Evolutionary conservation across 306 rosid genomes (phyloP).

Genomic region (Trichosanthes cucumerina): DNA sequence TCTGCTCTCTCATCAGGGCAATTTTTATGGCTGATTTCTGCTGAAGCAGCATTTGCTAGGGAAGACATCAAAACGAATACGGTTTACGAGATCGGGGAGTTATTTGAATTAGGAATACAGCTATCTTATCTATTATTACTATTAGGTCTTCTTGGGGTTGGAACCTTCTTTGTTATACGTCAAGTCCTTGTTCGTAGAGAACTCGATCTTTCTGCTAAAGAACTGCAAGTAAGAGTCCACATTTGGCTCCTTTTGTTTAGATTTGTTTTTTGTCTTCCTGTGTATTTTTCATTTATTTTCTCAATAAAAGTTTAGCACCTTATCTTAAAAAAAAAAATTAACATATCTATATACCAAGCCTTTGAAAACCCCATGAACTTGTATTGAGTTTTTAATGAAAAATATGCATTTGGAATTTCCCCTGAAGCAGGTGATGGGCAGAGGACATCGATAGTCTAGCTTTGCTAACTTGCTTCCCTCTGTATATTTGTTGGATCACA

Average conservation of each 20-base stretch:
- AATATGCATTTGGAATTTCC: neutral
- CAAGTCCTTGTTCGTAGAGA: constrained; percentile 96
- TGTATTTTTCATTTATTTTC: too few relatives aligned
- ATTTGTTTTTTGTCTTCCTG: too few relatives aligned
- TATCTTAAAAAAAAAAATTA: too few relatives aligned
- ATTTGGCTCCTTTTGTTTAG: neutral
- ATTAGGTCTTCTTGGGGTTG: constrained; percentile 69
- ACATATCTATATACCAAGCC: neutral
- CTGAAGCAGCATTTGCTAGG: constrained; percentile 52
- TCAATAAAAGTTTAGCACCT: too few relatives aligned
- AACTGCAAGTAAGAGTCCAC: constrained; percentile 55
- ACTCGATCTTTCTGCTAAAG: constrained; percentile 98
- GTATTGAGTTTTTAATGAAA: neutral
- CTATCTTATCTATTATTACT: constrained; percentile 60
- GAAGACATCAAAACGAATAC: constrained; percentile 36
- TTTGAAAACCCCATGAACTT: neutral
- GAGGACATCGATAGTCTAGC: neutral
- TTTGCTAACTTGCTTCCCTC: neutral
- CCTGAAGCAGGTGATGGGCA: neutral
- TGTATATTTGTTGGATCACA: constrained; percentile 19
- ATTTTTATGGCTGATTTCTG: constrained; percentile 36
- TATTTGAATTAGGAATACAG: constrained; percentile 87
- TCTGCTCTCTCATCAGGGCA: constrained; percentile 52
- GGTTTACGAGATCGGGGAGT: constrained; percentile 63
- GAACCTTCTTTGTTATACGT: constrained; percentile 78